Conservation (phyloP, 2,329 filamentous ascomycete species). For the Microcyclospora pomicola region DNA sequence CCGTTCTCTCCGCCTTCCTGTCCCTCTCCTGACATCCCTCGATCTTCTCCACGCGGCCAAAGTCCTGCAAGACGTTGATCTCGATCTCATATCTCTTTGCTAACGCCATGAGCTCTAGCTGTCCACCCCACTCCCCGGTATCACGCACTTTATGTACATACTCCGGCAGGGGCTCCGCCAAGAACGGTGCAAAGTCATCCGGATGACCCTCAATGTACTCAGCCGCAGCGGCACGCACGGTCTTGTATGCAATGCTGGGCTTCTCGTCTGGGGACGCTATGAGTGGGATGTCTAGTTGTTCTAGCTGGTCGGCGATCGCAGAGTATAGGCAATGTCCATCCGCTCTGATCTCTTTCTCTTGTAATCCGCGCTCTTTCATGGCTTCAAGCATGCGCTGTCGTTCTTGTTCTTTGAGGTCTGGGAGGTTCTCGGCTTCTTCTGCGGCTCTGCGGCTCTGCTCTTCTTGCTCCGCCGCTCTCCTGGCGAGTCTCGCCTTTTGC, state of each 20-base stretch:
- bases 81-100: conserved; percentile 65
- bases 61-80: conserved; percentile 71
- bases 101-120: conserved; percentile 77
- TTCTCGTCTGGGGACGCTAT: conserved; percentile 9
- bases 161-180: conserved; percentile 62
- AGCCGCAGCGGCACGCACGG: conserved; percentile 57
- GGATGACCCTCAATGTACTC: conserved; percentile 59
- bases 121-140: conserved; percentile 91
- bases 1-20: conserved; percentile 40
- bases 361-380: conserved; percentile 50
- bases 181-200: conserved; percentile 74
- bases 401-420: conserved; percentile 59
- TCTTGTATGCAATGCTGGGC: conserved; percentile 39
- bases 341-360: conserved; percentile 66
- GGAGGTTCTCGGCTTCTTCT: conserved; percentile 60
- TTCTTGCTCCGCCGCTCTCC: conserved; percentile 73
- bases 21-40: conserved; percentile 31
- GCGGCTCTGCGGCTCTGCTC: conserved; percentile 54
- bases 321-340: conserved; percentile 95
- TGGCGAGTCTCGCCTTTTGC: conserved; percentile 79
- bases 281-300: conserved; percentile 31
- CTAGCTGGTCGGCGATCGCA: conserved; percentile 74
- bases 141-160: conserved; percentile 68
- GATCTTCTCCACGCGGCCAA: conserved; percentile 68
- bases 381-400: conserved; percentile 53